phyloP scores from a whole-genome alignment of 2,329 filamentous ascomycete genomes.

The Myrmaecium sp. region DNA sequence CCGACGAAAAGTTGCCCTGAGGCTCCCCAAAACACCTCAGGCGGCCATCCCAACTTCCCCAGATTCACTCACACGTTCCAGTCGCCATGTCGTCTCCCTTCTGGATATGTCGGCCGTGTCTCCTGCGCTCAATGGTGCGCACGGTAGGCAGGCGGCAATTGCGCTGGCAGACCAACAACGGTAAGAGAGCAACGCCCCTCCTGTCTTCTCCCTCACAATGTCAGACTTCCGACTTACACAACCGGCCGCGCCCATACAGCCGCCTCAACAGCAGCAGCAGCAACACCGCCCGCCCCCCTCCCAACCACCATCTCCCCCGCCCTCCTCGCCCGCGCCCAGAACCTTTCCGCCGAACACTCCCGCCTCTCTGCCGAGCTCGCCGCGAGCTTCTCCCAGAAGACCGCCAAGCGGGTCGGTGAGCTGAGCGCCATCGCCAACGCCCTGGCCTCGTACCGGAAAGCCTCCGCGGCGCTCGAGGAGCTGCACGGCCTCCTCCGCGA shows the following conservation, averaged over 20 bases:
- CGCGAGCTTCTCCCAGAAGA: slow-evolving; percentile 36
- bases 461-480: slow-evolving; percentile 42
- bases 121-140: slow-evolving; percentile 22
- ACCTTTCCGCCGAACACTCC: slow-evolving; percentile 37
- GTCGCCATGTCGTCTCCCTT: slow-evolving; percentile 20
- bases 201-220: no score
- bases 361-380: slow-evolving; percentile 34
- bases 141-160: slow-evolving; percentile 12
- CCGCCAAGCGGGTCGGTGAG: slow-evolving; percentile 42
- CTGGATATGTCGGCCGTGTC: slow-evolving; percentile 32
- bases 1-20: no score
- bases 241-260: no score
- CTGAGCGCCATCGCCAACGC: slow-evolving; percentile 34
- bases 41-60: no score
- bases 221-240: no score
- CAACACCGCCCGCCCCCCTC: slow-evolving; percentile 5
- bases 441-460: slow-evolving; percentile 39
- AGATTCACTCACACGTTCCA: no score
- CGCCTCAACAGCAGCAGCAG: no score
- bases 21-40: no score
- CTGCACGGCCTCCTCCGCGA: slow-evolving; percentile 64
- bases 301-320: slow-evolving; percentile 35
- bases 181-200: no score
- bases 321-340: slow-evolving; percentile 38
- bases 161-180: slow-evolving; percentile 16